Base-by-base conservation (phyloP, 441 rosid genomes). In the Gossypium laxum region DNA sequence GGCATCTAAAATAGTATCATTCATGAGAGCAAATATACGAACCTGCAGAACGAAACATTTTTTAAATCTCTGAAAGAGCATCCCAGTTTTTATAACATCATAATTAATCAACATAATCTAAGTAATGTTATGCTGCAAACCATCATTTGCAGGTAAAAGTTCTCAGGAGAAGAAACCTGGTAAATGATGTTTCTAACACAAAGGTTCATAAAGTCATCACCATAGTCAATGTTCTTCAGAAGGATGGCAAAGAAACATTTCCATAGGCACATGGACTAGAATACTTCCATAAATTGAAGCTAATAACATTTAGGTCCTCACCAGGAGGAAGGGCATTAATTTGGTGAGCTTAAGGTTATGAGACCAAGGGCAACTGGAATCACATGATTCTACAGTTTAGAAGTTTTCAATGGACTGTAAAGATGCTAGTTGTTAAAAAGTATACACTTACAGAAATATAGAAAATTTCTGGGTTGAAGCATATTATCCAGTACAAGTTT, bases 1-100 rank as follows among this genome's bases (percentile, higher is more conserved):
- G 17, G 90, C 83, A 75, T 93, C 98, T 76, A 87, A 75, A 74
- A 89, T 73, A 38, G 87, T 76, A 17, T 89, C 91, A 64, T 89
- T 97, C 94, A 91, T 85, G 65, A 85, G 43, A 1, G 87, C 78
- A 74, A 91, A 88, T 64, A 91, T 89, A 32, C 88, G 78, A 61
- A 93, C 94, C 97, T 93, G 79, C 74, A 81, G 41, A 69, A 74
- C 48, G 58, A 21, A 55, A 19, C 11, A 59, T 48, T 54, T 60
- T 54, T 68, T 26, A 34, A 50, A 12, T 56, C 32, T 57, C 47
- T 38, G 50, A 21, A 72, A 60, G 11, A 54, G 22, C 1, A 26
- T 10, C 59, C 30, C 41, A 50, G 56, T 30, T 5, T 4, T 47
- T 50, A 47, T 4, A 67, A 67, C 52, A 15, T 61, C 24, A 61